Evolutionary conservation across 176 grass and related monocot genomes (phyloP).

Genomic region (Oryza glaberrima): DNA sequence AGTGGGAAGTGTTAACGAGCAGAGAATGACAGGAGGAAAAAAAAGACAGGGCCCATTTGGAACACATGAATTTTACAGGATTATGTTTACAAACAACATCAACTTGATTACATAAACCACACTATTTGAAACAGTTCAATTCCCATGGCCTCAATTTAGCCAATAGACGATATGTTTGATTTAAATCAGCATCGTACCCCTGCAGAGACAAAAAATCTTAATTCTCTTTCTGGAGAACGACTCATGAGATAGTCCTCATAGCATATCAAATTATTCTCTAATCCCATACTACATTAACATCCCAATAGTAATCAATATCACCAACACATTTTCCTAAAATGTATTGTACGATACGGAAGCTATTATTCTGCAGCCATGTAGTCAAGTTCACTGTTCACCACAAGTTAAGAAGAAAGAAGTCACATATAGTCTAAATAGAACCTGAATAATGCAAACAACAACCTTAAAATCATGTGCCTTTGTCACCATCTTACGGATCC

Average conservation of each 20-base stretch:
- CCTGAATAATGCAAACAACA: background rate
- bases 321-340: background rate
- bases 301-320: background rate
- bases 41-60: background rate
- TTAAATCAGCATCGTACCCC: background rate
- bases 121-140: background rate
- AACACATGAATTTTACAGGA: background rate
- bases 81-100: background rate
- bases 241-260: background rate
- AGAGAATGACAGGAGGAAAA: constrained; percentile 14
- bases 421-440: background rate
- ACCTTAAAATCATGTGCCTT: background rate
- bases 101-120: background rate
- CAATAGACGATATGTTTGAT: constrained; percentile 4
- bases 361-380: background rate
- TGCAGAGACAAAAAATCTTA: background rate
- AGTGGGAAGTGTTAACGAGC: constrained; percentile 5
- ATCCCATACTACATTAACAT: constrained; percentile 1
- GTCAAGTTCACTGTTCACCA: constrained; percentile 13
- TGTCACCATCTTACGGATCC: background rate
- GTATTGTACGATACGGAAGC: background rate
- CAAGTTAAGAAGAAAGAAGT: background rate
- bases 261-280: constrained; percentile 12
- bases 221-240: background rate
- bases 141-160: background rate